These are phyloP conservation scores for Boletus vinaceobasis DNA, from an alignment of 768 basidiomycete species.

Conservation along the genomic window DNA sequence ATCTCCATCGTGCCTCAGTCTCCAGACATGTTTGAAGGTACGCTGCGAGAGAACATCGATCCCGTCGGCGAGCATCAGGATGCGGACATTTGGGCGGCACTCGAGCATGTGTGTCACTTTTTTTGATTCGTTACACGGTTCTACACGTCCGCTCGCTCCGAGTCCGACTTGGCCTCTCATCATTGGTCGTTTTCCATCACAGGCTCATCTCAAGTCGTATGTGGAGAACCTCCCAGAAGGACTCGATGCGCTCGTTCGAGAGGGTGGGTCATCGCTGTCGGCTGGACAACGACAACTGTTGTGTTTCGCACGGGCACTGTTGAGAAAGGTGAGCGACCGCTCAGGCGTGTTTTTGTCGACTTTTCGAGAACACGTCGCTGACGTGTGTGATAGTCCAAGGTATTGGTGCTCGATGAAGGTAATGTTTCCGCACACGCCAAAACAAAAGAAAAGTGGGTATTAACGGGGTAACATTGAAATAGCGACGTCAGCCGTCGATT, in stretches of 20 bases:
- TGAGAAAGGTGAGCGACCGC: conserved; percentile 55
- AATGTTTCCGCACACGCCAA: conserved; percentile 6
- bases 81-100: conserved; percentile 81
- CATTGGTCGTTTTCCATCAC: not conserved
- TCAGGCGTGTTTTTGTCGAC: too few species aligned
- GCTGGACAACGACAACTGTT: conserved; percentile 85
- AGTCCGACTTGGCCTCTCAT: too few species aligned
- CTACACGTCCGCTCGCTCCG: too few species aligned
- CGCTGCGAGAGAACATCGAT: conserved; percentile 84
- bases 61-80: conserved; percentile 75
- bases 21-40: conserved; percentile 68
- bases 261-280: conserved; percentile 79
- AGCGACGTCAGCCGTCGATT: conserved; percentile 90
- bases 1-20: conserved; percentile 87
- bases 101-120: conserved; percentile 51
- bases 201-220: conserved; percentile 69
- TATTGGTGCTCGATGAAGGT: conserved; percentile 94
- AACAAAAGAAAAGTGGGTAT: not conserved
- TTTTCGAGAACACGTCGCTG: not conserved
- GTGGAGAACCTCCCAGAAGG: conserved; percentile 62
- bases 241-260: conserved; percentile 71
- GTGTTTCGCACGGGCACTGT: conserved; percentile 82
- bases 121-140: too few species aligned
- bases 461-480: not conserved
- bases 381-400: conserved; percentile 54